Percentiles rank a stretch among this genome's conserved stretches.
Conservation (phyloP, 1,284 basidiomycete species). For the Ustilago esculenta region DNA sequence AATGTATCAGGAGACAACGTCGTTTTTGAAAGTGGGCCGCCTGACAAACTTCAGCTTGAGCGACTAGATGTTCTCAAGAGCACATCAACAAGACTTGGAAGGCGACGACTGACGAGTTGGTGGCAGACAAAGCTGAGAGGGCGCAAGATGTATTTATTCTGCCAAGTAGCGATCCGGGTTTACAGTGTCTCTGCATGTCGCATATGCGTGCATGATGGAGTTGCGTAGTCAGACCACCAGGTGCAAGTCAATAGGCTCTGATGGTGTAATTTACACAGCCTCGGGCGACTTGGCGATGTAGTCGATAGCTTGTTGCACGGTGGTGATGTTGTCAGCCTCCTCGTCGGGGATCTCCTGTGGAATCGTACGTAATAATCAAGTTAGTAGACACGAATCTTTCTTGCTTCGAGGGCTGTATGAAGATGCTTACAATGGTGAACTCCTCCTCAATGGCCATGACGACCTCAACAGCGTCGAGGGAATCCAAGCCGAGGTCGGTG, state of each 20-base stretch:
- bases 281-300: slow-evolving; percentile 95
- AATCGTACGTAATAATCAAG: not conserved
- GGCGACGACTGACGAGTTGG: not conserved
- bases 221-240: not conserved
- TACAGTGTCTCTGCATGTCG: too few species aligned
- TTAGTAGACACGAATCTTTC: not conserved
- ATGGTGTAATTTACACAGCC: slow-evolving; percentile 35
- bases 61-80: too few species aligned
- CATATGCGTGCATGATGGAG: not conserved
- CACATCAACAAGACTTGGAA: too few species aligned
- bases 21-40: not conserved
- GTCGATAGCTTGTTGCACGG: slow-evolving; percentile 93
- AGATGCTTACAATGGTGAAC: slow-evolving; percentile 67
- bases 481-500: slow-evolving; percentile 91
- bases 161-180: not conserved
- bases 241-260: not conserved
- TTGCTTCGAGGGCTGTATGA: too few species aligned
- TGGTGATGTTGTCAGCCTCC: slow-evolving; percentile 97
- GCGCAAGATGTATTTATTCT: slow-evolving; percentile 11
- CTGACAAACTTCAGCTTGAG: too few species aligned
- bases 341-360: slow-evolving; percentile 92
- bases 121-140: not conserved
- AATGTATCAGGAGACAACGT: not conserved
- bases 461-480: slow-evolving; percentile 96
- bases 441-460: slow-evolving; percentile 99